Percentiles rank a stretch among this genome's conserved stretches.
These are phyloP conservation scores for Ceratocystis huliohia DNA, from an alignment of 2,329 filamentous ascomycete species.

Conservation along the genomic window DNA sequence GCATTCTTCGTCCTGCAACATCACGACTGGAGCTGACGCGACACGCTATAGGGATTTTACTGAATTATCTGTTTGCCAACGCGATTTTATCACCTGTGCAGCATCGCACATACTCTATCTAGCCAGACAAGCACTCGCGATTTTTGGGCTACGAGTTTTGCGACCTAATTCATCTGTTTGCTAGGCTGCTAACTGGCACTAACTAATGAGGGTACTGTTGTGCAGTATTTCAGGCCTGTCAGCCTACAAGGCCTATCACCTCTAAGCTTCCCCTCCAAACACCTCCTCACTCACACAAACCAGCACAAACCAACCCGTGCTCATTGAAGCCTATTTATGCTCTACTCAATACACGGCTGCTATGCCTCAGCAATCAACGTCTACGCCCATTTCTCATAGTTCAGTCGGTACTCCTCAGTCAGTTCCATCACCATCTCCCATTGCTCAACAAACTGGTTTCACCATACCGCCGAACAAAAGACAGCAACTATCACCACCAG, in stretches of 20 bases:
- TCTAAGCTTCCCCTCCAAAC: constrained; percentile 14
- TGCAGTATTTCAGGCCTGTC: constrained; percentile 37
- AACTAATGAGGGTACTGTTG: constrained; percentile 38
- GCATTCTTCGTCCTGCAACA: constrained; percentile 14
- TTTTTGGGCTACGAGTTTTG: background rate
- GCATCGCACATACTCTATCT: background rate
- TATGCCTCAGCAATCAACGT: constrained; percentile 14
- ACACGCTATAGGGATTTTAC: background rate
- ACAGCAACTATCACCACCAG: constrained; percentile 54
- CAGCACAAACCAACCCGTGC: background rate
- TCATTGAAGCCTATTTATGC: background rate
- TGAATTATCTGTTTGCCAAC: background rate
- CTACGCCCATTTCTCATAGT: constrained; percentile 1
- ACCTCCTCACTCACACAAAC: background rate
- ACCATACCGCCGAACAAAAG: constrained; percentile 59
- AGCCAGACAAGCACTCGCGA: background rate
- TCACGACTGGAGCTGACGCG: constrained; percentile 13
- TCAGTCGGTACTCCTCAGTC: constrained; percentile 34
- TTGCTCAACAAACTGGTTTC: constrained; percentile 40
- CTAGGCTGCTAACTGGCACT: constrained; percentile 25
- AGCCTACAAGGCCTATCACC: constrained; percentile 31
- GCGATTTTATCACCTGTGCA: constrained; percentile 8
- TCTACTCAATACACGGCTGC: background rate
- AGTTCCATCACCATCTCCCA: constrained; percentile 52
- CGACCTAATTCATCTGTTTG: background rate